Conservation (phyloP, 306 rosid species). For the Prunus fruticosa region DNA sequence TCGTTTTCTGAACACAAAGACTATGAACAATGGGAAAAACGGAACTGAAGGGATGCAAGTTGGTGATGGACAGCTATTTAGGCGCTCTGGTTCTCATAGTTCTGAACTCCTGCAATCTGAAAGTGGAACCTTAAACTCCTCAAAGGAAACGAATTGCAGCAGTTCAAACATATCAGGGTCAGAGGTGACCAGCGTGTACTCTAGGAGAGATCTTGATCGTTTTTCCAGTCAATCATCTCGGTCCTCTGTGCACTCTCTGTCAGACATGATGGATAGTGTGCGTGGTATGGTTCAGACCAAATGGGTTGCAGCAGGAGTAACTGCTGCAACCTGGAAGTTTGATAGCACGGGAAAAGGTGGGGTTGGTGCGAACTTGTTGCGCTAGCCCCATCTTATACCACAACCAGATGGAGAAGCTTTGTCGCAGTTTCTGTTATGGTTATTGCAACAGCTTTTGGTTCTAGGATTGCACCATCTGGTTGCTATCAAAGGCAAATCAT, state of each 20-base stretch:
- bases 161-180: conserved; percentile 60
- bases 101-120: conserved; percentile 74
- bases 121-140: conserved; percentile 61
- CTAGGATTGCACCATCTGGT: conserved; percentile 50
- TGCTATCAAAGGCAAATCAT: conserved; percentile 61
- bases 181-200: conserved; percentile 75
- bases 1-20: conserved; percentile 77
- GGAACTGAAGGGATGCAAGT: conserved; percentile 33
- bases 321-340: conserved; percentile 70
- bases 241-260: conserved; percentile 43
- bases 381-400: conserved; percentile 35
- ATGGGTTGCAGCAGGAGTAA: conserved; percentile 73
- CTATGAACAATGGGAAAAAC: conserved; percentile 12
- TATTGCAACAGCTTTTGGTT: conserved; percentile 27
- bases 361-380: conserved; percentile 33
- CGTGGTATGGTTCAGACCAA: conserved; percentile 57
- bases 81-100: conserved; percentile 54
- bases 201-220: conserved; percentile 44
- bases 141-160: conserved; percentile 59
- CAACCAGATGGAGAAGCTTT: conserved; percentile 46
- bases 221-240: conserved; percentile 53
- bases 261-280: conserved; percentile 47
- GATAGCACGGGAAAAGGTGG: conserved; percentile 34
- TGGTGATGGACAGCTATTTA: conserved; percentile 32
- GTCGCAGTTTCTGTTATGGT: conserved; percentile 14